Percentiles rank a stretch among this genome's conserved stretches.
phyloP scores from a whole-genome alignment of 2,329 filamentous ascomycete species.

The Rhytidhysteron rufulum region DNA sequence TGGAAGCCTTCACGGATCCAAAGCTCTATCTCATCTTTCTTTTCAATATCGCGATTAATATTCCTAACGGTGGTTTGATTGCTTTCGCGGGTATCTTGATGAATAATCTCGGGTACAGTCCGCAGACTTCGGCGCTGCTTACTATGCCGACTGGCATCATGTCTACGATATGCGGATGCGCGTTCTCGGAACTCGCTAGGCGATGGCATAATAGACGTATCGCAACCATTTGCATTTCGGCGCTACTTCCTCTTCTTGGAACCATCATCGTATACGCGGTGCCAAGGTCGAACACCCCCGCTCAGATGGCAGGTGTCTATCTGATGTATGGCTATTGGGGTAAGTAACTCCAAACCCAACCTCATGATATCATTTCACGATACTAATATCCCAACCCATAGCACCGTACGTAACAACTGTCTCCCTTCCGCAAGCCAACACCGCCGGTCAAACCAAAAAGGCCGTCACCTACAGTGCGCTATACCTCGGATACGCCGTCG shows the following conservation, averaged over 20 bases:
- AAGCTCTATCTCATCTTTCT: conserved; percentile 55
- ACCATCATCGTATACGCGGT: conserved; percentile 23
- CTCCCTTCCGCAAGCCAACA: conserved; percentile 30
- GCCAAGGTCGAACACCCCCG: neutral
- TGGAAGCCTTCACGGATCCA: conserved; percentile 53
- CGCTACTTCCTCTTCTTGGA: too few relatives aligned
- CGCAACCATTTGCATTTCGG: too few relatives aligned
- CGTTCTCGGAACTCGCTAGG: conserved; percentile 6
- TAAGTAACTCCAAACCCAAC: too few relatives aligned
- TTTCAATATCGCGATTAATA: conserved; percentile 12
- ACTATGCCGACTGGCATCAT: neutral
- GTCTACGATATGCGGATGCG: neutral
- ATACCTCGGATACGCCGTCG: conserved; percentile 39
- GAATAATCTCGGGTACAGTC: conserved; percentile 24
- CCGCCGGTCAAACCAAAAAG: conserved; percentile 40
- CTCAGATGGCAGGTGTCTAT: conserved; percentile 28
- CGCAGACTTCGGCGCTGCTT: conserved; percentile 1
- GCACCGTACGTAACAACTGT: conserved; percentile 28
- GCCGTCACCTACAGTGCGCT: conserved; percentile 36
- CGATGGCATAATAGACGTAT: too few relatives aligned
- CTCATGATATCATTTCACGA: conserved; percentile 26
- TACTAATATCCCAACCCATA: conserved; percentile 17
- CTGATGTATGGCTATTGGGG: too few relatives aligned
- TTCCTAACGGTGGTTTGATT: conserved; percentile 16
- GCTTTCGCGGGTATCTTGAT: conserved; percentile 35